Conservation (phyloP, 805 yeast genomes). For the Candida chilensis region DNA sequence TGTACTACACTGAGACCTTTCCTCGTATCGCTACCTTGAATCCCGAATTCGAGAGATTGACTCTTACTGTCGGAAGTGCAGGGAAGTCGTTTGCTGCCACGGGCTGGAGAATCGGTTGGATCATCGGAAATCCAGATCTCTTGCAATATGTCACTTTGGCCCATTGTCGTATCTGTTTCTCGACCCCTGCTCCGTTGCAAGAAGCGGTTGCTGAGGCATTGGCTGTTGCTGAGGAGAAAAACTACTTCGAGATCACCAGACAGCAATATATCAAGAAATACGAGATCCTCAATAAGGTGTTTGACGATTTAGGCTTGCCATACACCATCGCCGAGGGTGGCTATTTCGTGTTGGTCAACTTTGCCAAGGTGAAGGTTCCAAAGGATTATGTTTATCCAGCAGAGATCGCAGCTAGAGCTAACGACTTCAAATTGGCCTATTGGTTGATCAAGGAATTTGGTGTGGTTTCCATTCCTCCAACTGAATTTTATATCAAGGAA, state of each 20-base stretch:
- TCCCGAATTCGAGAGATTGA: constrained; percentile 70
- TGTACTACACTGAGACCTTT: constrained; percentile 61
- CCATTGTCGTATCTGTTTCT: constrained; percentile 89
- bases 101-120: constrained; percentile 98
- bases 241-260: constrained; percentile 67
- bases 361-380: constrained; percentile 76
- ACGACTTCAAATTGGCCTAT: constrained; percentile 82
- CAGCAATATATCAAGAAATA: constrained; percentile 63
- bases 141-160: constrained; percentile 79
- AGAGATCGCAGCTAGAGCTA: constrained; percentile 58
- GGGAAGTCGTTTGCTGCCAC: constrained; percentile 99
- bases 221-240: constrained; percentile 44
- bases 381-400: constrained; percentile 61
- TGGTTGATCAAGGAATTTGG: constrained; percentile 93
- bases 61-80: constrained; percentile 92
- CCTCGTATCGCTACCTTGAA: constrained; percentile 78
- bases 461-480: constrained; percentile 94
- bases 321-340: constrained; percentile 93
- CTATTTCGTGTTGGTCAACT: constrained; percentile 83
- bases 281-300: constrained; percentile 60
- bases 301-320: constrained; percentile 82
- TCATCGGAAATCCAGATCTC: constrained; percentile 78
- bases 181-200: constrained; percentile 87
- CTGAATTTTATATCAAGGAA: constrained; percentile 77
- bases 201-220: constrained; percentile 84